Base-by-base conservation (phyloP, 2,329 filamentous ascomycete species). In the Chaetomium olivaceum region DNA sequence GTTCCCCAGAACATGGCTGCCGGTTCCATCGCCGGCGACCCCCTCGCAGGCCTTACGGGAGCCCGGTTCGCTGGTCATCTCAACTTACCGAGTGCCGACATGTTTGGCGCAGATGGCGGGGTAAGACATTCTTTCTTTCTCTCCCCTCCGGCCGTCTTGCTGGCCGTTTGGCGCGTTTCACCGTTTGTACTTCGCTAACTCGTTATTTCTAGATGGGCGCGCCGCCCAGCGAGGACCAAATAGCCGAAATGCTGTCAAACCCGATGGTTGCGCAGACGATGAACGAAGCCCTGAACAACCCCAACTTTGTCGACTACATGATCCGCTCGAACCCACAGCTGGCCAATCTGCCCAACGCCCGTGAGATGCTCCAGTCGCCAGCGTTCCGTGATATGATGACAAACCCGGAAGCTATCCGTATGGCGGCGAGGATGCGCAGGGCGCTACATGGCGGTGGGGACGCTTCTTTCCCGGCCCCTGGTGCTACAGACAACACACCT, bases 261-360 rank as follows among this genome's bases (percentile, higher is more conserved):
- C 95, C 95, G 25, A 90, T 92, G 74, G 89, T 96, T 64, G 87
- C 91, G 69, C 90, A 92, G 70, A 89, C 89, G 63, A 91, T 99
- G 87, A 96, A 95, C 77, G 94, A 97, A 79, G 92, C 93, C 43
- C 90, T 99, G 77, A 91, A 93, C 77, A 98, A 98, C 78, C 94
- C 95, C n/a, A 87, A 89, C 21, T 91, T 99, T 72, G 86, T 98
- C 75, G 92, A 98, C 75, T 92, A 96, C 86, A 91, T 98, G 85
- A 93, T 99, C 72, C 88, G 95, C 73, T 87, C 90, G 74, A 97
- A 97, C 75, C 95, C 95, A 2, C 89, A 92, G 84, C 82, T 93
- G 21, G 86, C 89, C 72, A 85, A 87, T 67, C 86, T 91, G 77
- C 91, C 91, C 50, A 86, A 90, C 67, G 91, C 91, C 25, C 87